Evolutionary conservation across 306 rosid genomes (phyloP), one percentile per base, ranked within the genome.

Genomic region (Luffa aegyptiaca): DNA sequence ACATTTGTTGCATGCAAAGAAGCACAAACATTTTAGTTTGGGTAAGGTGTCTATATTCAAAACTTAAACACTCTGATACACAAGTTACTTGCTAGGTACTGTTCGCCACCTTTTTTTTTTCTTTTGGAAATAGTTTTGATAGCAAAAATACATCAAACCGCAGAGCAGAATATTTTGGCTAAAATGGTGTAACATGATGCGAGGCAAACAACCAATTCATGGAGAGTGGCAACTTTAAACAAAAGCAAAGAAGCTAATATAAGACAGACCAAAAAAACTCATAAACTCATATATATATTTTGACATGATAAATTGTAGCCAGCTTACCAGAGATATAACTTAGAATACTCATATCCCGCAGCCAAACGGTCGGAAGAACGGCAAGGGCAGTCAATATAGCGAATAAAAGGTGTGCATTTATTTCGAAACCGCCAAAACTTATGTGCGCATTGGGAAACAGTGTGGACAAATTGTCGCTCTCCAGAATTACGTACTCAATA

Each of bases 351-450:
- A 96, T 91, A 86, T 96, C 99, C 3, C 97, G 93, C 51, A 96
- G 99, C 93, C 91, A 89, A 82, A 90, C 96, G 1, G 99, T 96
- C 11, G 99, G 99, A 87, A 96, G 98, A 90, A 96, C 97, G 64
- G 98, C 98, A 69, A 96, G 83, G 84, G 99, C 66, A 63, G 99
- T 80, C 56, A 87, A 12, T 53, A 93, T 63, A 44, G 97, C 99
- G 79, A 96, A 96, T 53, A 96, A 70, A 80, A 90, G 52, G 17
- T 72, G 93, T 6, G 97, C 71, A 82, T 81, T 53, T 80, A 93
- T 56, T 78, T 86, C 84, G 44, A 84, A 79, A 77, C 88, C 86
- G 35, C 92, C 96, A 80, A 96, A 83, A 84, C 64, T 91, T 42
- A 93, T 58, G 83, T 87, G 81, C 7, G 93, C 98, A 84, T 81